A percentile compares a stretch with the other conserved stretches of the same genome.
Evolutionary conservation across 2,329 filamentous ascomycete species (phyloP).

Genomic region (Colletotrichum melonis): DNA sequence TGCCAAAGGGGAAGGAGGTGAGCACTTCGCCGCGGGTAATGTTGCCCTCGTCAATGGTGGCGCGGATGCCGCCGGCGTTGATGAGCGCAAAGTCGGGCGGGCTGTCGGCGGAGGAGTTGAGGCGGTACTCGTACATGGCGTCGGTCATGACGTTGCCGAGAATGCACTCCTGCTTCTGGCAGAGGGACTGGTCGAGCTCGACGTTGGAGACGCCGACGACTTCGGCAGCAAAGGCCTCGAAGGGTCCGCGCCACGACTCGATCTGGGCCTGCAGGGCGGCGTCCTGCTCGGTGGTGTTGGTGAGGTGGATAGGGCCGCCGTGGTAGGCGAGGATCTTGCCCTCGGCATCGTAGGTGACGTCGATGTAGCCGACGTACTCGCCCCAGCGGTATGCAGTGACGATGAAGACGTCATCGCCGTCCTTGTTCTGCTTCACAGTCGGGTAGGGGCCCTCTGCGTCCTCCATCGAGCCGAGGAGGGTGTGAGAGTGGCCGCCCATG

Average conservation of each 20-base stretch:
- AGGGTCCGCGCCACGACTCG: slow-evolving; percentile 68
- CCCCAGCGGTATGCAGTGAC: slow-evolving; percentile 77
- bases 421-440: slow-evolving; percentile 69
- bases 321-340: slow-evolving; percentile 73
- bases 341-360: slow-evolving; percentile 69
- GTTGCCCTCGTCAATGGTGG: slow-evolving; percentile 69
- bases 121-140: slow-evolving; percentile 71
- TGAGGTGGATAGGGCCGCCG: slow-evolving; percentile 72
- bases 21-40: slow-evolving; percentile 73
- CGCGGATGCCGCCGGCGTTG: slow-evolving; percentile 73
- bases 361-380: slow-evolving; percentile 75
- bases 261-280: slow-evolving; percentile 67
- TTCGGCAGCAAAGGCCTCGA: slow-evolving; percentile 68
- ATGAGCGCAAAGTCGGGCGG: slow-evolving; percentile 67
- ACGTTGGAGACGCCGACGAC: slow-evolving; percentile 66
- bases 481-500: slow-evolving; percentile 72
- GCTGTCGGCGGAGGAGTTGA: slow-evolving; percentile 55
- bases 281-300: slow-evolving; percentile 70
- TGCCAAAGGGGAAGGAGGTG: slow-evolving; percentile 74
- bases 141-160: slow-evolving; percentile 67
- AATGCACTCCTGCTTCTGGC: slow-evolving; percentile 68
- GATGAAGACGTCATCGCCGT: slow-evolving; percentile 75
- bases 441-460: slow-evolving; percentile 71
- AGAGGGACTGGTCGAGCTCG: slow-evolving; percentile 69
- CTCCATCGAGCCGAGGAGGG: slow-evolving; percentile 69